Conservation (phyloP, 2,329 filamentous ascomycete genomes). For the Paecilomyces sp. region DNA sequence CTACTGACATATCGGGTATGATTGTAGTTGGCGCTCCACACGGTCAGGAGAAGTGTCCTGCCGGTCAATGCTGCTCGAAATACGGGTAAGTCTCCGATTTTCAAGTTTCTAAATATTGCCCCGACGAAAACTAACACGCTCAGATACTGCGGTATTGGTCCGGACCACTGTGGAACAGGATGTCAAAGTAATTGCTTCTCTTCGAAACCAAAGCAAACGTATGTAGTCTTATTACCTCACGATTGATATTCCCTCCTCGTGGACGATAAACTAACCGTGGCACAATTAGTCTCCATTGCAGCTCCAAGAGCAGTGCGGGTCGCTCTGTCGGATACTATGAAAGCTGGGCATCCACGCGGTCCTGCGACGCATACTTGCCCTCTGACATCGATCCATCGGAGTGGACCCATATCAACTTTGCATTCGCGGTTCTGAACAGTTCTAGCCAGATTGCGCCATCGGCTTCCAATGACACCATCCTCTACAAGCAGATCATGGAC, state of each 20-base stretch:
- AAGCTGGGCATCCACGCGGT: constrained; percentile 15
- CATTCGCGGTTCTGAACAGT: constrained; percentile 5
- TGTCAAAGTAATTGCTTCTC: constrained; percentile 5
- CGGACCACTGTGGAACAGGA: constrained; percentile 7
- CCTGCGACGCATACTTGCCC: constrained; percentile 9
- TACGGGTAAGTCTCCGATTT: constrained; percentile 4
- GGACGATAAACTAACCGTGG: neutral
- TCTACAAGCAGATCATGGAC: neutral
- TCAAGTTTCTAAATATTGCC: neutral
- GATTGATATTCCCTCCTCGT: neutral
- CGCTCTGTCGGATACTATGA: constrained; percentile 30
- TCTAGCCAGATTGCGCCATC: neutral
- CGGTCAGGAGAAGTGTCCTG: constrained; percentile 5
- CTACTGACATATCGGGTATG: neutral
- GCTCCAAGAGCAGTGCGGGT: neutral
- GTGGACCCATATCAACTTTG: constrained; percentile 3
- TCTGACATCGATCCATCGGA: constrained; percentile 4
- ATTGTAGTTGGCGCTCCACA: constrained; percentile 1
- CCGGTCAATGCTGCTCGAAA: constrained; percentile 7
- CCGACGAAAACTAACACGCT: neutral
- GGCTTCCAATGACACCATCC: constrained; percentile 12
- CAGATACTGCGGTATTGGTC: constrained; percentile 7
- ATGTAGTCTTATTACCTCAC: neutral
- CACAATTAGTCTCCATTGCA: neutral
- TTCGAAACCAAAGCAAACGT: neutral